Base-by-base conservation (phyloP, 1,139 yeast genomes). In the Protomyces lactucae-debilis region DNA sequence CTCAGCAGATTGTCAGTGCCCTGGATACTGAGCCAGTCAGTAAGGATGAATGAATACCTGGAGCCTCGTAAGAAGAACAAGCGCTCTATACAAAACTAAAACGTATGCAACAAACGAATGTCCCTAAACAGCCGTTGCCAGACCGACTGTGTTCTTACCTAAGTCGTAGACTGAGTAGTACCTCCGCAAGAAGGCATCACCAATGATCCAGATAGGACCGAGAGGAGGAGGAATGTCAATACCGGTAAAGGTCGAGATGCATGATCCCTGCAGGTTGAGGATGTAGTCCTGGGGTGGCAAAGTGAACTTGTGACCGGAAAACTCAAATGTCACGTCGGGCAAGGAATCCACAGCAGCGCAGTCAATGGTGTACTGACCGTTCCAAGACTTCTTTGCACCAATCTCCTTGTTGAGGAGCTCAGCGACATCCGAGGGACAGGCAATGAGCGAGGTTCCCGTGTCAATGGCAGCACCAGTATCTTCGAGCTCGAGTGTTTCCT, bases 221-320 rank as follows among this genome's bases (percentile, higher is more conserved):
- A 92, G 86, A 69, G 98, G 97, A 71, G 86, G 89, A 60, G 98
- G 98, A 85, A 93, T 85, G 76, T 93, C 99, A 92, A 93, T 85
- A 72, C 97, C 96, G 39, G 96, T 91, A 80, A 93, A 89, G 8
- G 95, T 95, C 65, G 97, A 90, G 72, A 92, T 87, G 82, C 99
- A 93, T 55, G 95, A 84, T 40, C 98, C 98, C 68, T 95, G 84
- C 60, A 89, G 88, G 77, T 93, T 97, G 76, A 93, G 82, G 67
- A 93, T 88, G 82, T 93, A 93, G 76, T 93, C 99, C 73, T 83
- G 85, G 57, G 98, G 87, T 67, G 86, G 74, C 74, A 93, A 84
- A 64, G 96, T 87, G 80, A 92, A 93, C 80, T 92, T 90, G 80
- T 87, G 82, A 69, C 98, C 98, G 67, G 84, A 85, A 70, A 93